A percentile compares a stretch with the other conserved stretches of the same genome.
These are phyloP conservation scores for Pichia nakasei DNA, from an alignment of 805 yeast genomes.

Conservation along the genomic window DNA sequence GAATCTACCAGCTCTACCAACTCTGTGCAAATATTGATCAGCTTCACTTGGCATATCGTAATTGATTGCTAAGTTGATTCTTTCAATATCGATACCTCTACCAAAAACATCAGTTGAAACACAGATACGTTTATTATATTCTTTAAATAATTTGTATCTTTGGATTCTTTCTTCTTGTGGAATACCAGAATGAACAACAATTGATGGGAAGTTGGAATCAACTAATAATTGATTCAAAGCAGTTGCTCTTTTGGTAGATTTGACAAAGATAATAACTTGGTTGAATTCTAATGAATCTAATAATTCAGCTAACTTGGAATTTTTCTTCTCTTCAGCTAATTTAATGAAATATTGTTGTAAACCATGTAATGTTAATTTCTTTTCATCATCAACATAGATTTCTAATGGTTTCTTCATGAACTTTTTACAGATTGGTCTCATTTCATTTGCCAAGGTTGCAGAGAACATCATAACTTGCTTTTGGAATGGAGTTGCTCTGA, in stretches of 20 bases:
- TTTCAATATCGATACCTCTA: slow-evolving; percentile 98
- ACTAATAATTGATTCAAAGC: slow-evolving; percentile 82
- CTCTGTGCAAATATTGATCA: slow-evolving; percentile 97
- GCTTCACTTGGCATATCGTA: slow-evolving; percentile 95
- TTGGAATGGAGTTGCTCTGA: slow-evolving; percentile 95
- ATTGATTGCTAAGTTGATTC: slow-evolving; percentile 96
- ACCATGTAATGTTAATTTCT: slow-evolving; percentile 95
- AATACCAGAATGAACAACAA: slow-evolving; percentile 91
- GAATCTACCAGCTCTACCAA: slow-evolving; percentile 99
- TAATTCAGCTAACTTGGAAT: slow-evolving; percentile 83
- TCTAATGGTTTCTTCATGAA: slow-evolving; percentile 97
- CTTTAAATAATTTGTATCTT: slow-evolving; percentile 92
- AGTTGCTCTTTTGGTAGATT: slow-evolving; percentile 84
- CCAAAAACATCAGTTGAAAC: slow-evolving; percentile 98
- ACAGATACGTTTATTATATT: slow-evolving; percentile 97
- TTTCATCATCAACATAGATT: slow-evolving; percentile 95
- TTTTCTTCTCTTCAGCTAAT: slow-evolving; percentile 84
- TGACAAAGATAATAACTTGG: slow-evolving; percentile 95
- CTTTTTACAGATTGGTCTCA: slow-evolving; percentile 94
- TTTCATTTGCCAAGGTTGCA: slow-evolving; percentile 89
- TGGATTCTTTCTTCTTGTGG: slow-evolving; percentile 98
- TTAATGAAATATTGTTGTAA: slow-evolving; percentile 93
- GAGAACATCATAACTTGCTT: slow-evolving; percentile 99
- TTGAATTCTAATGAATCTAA: slow-evolving; percentile 92
- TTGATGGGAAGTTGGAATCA: slow-evolving; percentile 93